Conservation (phyloP, 2,329 filamentous ascomycete species). For the Thielaviopsis musarum region DNA sequence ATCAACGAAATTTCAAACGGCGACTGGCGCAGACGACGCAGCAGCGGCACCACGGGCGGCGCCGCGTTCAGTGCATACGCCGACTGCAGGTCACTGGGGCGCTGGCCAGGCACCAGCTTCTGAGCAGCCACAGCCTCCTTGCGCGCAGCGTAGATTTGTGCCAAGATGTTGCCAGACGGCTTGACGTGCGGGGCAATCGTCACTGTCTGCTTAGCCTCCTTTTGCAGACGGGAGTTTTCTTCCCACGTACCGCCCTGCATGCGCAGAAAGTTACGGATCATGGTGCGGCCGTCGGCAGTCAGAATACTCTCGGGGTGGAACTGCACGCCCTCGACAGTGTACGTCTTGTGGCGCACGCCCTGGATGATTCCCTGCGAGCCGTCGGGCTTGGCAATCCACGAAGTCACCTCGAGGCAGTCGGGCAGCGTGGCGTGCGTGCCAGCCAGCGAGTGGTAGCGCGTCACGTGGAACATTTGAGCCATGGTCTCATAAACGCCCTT, state of each 20-base stretch:
- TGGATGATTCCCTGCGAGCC: conserved; percentile 79
- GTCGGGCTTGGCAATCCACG: conserved; percentile 67
- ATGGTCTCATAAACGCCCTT: conserved; percentile 86
- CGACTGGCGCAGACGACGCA: conserved; percentile 61
- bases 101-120: conserved; percentile 69
- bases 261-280: conserved; percentile 83
- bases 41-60: conserved; percentile 68
- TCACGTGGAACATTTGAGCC: conserved; percentile 67
- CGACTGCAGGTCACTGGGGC: conserved; percentile 68
- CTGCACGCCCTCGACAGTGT: conserved; percentile 85
- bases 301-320: conserved; percentile 97
- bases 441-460: conserved; percentile 88
- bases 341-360: conserved; percentile 87
- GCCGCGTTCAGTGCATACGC: conserved; percentile 72
- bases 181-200: conserved; percentile 33
- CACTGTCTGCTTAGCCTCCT: conserved; percentile 18
- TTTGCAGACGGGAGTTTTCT: conserved; percentile 49
- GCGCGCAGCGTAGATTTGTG: conserved; percentile 76
- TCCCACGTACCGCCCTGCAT: conserved; percentile 86
- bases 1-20: conserved; percentile 82
- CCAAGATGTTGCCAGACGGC: conserved; percentile 55
- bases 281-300: conserved; percentile 69
- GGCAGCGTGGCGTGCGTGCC: conserved; percentile 81
- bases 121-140: conserved; percentile 61
- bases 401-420: conserved; percentile 71